phyloP scores from a whole-genome alignment of 148 eudicot genomes.

The Fagopyrum esculentum region DNA sequence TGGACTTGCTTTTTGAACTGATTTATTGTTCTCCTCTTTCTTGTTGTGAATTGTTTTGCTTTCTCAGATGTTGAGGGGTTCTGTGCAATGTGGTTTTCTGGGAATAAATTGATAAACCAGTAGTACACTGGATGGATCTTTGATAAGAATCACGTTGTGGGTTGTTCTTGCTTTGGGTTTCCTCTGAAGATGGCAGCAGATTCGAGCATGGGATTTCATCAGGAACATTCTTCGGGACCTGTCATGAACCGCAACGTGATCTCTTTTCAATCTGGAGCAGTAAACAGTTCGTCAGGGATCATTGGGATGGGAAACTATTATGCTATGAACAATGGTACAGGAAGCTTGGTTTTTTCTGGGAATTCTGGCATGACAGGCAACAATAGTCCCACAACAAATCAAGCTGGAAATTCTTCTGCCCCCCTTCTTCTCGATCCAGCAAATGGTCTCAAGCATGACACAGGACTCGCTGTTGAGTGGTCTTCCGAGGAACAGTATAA shows the following conservation, averaged over 20 bases:
- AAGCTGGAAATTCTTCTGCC: constrained; percentile 37
- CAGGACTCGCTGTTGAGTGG: constrained; percentile 81
- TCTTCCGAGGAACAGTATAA: constrained; percentile 69
- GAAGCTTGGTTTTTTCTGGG: constrained; percentile 46
- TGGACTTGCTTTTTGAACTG: neutral
- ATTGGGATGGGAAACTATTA: constrained; percentile 47
- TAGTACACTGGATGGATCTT: constrained; percentile 9
- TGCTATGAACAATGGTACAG: constrained; percentile 27
- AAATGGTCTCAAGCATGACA: constrained; percentile 75
- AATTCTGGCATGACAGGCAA: constrained; percentile 33
- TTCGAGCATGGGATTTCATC: constrained; percentile 56
- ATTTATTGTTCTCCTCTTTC: neutral
- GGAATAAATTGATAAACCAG: constrained; percentile 1
- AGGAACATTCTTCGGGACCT: constrained; percentile 35
- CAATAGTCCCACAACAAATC: constrained; percentile 24
- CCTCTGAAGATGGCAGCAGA: constrained; percentile 41
- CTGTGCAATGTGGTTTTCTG: constrained; percentile 25
- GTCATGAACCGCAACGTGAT: constrained; percentile 43
- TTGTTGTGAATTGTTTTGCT: neutral
- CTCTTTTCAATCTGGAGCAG: constrained; percentile 58
- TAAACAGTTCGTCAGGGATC: constrained; percentile 51
- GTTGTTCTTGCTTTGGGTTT: neutral
- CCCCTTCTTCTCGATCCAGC: constrained; percentile 53
- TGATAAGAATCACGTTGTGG: neutral
- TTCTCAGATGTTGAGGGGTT: constrained; percentile 11